These are phyloP conservation scores for Phytophthora capsici DNA, from an alignment of 352 stramenopile genomes.

Conservation along the genomic window DNA sequence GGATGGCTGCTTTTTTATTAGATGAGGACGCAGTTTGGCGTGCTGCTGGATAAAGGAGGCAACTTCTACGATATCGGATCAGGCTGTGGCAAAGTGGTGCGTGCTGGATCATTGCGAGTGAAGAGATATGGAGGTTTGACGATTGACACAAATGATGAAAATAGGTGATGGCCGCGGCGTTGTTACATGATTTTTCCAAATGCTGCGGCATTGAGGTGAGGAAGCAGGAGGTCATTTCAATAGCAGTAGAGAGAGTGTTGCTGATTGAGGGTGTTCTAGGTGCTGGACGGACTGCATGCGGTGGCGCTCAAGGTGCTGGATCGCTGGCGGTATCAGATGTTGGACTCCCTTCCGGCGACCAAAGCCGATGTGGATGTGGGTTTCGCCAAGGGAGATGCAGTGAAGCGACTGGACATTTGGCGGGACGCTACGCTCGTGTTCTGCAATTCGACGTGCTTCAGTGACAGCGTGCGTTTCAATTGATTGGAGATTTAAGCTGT, in stretches of 20 bases:
- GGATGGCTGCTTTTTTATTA: constrained; percentile 14
- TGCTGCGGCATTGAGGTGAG: constrained; percentile 68
- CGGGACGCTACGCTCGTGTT: constrained; percentile 64
- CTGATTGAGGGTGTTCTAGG: constrained; percentile 9
- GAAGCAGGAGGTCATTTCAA: not conserved
- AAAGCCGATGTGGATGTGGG: constrained; percentile 66
- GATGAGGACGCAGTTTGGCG: constrained; percentile 67
- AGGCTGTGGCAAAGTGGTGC: constrained; percentile 75
- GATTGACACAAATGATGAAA: not conserved
- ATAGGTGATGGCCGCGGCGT: constrained; percentile 60
- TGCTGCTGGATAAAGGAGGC: constrained; percentile 63
- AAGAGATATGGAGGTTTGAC: not conserved
- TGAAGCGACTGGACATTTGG: constrained; percentile 56
- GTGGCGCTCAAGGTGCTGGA: constrained; percentile 71
- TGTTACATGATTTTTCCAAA: constrained; percentile 73
- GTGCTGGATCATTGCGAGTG: constrained; percentile 5
- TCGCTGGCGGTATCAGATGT: constrained; percentile 70
- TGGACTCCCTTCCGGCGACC: constrained; percentile 54
- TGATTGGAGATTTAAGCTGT: not conserved
- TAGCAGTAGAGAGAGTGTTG: no score
- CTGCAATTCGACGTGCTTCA: constrained; percentile 78
- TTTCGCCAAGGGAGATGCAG: constrained; percentile 57
- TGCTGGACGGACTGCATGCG: constrained; percentile 63
- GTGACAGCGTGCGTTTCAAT: constrained; percentile 51
- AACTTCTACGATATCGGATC: constrained; percentile 79